Evolutionary conservation across 1,139 yeast genomes (phyloP), one percentile per base, ranked within the genome.

Genomic region (Blastobotrys indianensis): DNA sequence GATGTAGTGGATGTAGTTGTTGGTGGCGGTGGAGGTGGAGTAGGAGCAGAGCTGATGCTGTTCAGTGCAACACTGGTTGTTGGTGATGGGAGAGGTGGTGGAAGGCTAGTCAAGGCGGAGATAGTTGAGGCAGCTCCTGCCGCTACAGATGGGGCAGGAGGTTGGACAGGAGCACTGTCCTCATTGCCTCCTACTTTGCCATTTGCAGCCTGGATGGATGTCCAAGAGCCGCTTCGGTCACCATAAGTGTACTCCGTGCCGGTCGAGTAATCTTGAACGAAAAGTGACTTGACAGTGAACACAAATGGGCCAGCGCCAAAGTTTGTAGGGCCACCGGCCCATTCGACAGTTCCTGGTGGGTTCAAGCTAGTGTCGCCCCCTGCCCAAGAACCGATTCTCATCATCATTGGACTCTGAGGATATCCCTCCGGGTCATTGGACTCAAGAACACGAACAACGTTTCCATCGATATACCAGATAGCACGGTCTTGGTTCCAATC

Each of bases 271-370:
- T 88, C 95, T 16, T 79, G 68, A 15, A 84, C 85, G 38, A 74
- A 64, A 36, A 86, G 59, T 2, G 75, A 70, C 58, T 81, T 71
- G 52, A 88, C 75, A 56, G 74, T 62, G 85, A 85, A 83, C 35
- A 79, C 63, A 62, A 78, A 85, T 39, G 92, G 92, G 38, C 79
- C 87, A 39, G 73, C 59, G 12, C 74, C 57, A 60, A 77, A 83
- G 62, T 84, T 81, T 12, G 85, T 79, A 11, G 54, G 54, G 42
- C 94, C 94, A 45, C 94, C 94, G 11, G 94, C 90, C 94, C 94
- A 85, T 56, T 79, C 78, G 48, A 85, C 80, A 5, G 92, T 83
- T 35, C 94, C 94, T 25, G 71, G 66, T 20, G 70, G 66, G 6
- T 73, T 70, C 56, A 82, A 82, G 35, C 69, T 59, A 13, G 86